Evolutionary conservation across 257 asterid genomes (phyloP).

Genomic region (Solanum gandarillasii): DNA sequence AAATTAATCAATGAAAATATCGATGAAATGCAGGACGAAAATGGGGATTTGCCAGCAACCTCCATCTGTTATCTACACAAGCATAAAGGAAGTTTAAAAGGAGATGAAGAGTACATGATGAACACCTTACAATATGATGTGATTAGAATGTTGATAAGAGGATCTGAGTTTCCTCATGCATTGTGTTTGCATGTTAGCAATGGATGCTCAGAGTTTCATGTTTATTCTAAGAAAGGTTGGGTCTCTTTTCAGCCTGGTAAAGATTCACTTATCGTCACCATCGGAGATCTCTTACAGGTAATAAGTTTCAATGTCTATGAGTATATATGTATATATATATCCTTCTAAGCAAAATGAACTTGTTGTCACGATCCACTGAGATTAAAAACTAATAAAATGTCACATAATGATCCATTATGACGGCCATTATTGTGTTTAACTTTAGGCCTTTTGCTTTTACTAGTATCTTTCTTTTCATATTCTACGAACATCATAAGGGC

Average conservation of each 20-base stretch:
- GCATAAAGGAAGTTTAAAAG: slow-evolving; percentile 22
- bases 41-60: slow-evolving; percentile 15
- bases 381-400: not conserved
- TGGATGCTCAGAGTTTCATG: slow-evolving; percentile 66
- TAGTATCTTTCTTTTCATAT: not conserved
- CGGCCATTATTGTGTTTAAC: not conserved
- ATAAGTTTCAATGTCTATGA: not conserved
- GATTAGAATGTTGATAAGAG: slow-evolving; percentile 63
- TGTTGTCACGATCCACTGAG: not conserved
- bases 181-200: slow-evolving; percentile 53
- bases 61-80: slow-evolving; percentile 47
- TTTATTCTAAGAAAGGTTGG: slow-evolving; percentile 90
- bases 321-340: not conserved
- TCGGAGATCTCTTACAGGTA: slow-evolving; percentile 79
- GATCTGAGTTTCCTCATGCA: slow-evolving; percentile 66
- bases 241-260: slow-evolving; percentile 43
- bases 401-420: not conserved
- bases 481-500: not conserved
- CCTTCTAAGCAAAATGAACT: too few species aligned
- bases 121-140: slow-evolving; percentile 57
- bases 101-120: slow-evolving; percentile 12
- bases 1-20: not conserved
- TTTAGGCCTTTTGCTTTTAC: not conserved
- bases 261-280: slow-evolving; percentile 40
- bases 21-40: not conserved